Conservation (phyloP, 331 rosid species). For the Stylosanthes scabra region DNA sequence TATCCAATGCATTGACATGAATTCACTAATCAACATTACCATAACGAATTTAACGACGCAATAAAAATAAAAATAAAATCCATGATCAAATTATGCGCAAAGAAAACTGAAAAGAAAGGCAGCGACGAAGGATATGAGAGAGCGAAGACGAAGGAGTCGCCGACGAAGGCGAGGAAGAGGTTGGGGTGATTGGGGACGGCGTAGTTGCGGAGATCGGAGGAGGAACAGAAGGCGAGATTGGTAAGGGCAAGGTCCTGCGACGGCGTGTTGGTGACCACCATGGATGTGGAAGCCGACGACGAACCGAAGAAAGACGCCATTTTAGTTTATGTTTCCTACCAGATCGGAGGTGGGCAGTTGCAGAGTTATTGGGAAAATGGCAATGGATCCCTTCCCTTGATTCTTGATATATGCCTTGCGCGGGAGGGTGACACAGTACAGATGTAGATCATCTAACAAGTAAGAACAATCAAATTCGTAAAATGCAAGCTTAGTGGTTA, state of each 20-base stretch:
- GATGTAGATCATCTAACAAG: too few species aligned
- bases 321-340: background rate
- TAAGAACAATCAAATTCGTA: too few species aligned
- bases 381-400: constrained; percentile 15
- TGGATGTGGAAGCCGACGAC: constrained; percentile 41
- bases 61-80: background rate
- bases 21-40: background rate
- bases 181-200: constrained; percentile 61
- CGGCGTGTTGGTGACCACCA: constrained; percentile 79
- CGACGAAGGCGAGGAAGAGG: constrained; percentile 68
- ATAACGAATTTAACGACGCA: background rate
- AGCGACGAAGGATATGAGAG: constrained; percentile 72
- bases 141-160: constrained; percentile 74
- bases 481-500: too few species aligned
- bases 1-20: too few species aligned
- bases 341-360: constrained; percentile 42
- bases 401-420: constrained; percentile 12
- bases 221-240: constrained; percentile 78
- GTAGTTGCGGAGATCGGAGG: constrained; percentile 72
- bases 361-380: too few species aligned
- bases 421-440: constrained; percentile 28
- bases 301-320: constrained; percentile 70
- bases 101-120: background rate
- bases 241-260: constrained; percentile 69
- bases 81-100: background rate